A percentile compares a stretch with the other conserved stretches of the same genome.
Conservation (phyloP, 176 grass and related monocot species). For the Microstegium vimineum region DNA sequence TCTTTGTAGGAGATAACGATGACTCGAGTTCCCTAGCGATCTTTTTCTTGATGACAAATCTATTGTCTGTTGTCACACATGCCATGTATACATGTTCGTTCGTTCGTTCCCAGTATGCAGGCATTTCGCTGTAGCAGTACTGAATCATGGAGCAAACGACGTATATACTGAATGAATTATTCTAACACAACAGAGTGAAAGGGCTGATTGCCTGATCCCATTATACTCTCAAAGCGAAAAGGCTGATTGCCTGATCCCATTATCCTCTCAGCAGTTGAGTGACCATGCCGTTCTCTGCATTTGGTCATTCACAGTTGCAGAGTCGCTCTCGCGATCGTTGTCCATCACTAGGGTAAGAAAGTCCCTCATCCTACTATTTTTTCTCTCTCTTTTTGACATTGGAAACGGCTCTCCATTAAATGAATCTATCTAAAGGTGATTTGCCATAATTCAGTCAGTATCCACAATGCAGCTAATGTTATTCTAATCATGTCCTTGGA, state of each 20-base stretch:
- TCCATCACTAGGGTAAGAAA: neutral
- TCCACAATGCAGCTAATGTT: neutral
- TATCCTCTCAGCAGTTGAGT: neutral
- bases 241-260: too few species aligned
- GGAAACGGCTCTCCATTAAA: too few species aligned
- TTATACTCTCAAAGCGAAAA: neutral
- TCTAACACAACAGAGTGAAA: neutral
- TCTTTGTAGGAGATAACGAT: neutral
- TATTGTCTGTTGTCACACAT: neutral
- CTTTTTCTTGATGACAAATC: neutral
- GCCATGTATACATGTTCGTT: neutral
- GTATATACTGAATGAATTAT: neutral
- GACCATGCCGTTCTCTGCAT: neutral
- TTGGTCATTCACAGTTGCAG: neutral
- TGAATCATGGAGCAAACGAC: neutral
- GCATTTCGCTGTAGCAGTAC: neutral
- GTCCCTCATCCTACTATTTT: neutral
- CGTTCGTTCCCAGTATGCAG: too few species aligned
- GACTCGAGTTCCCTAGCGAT: neutral
- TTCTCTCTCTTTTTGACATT: too few species aligned
- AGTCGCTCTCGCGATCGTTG: slow-evolving; percentile 1
- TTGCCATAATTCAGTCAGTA: neutral
- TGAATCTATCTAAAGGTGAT: neutral
- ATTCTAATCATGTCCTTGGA: neutral
- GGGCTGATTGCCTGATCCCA: neutral